Conservation (phyloP, 345 rosid species). For the Eucalyptus camaldulensis region DNA sequence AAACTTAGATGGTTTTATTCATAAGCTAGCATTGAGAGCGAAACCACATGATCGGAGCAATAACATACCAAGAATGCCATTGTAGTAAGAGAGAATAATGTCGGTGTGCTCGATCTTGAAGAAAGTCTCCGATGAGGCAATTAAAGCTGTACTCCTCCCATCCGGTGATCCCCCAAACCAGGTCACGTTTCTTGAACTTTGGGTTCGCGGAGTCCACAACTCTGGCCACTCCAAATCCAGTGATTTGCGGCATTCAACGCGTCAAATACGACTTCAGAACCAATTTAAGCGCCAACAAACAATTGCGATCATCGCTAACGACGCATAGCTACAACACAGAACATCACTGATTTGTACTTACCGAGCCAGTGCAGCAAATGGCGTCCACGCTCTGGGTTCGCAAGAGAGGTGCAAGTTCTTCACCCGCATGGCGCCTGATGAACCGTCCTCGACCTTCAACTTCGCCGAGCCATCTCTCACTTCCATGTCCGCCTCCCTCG, state of each 20-base stretch:
- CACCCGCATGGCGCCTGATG: slow-evolving; percentile 10
- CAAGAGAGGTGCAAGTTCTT: slow-evolving; percentile 51
- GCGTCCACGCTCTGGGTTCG: slow-evolving; percentile 31
- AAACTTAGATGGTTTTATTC: neutral
- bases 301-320: too few species aligned
- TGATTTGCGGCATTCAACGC: neutral
- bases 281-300: neutral
- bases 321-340: neutral
- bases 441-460: slow-evolving; percentile 5
- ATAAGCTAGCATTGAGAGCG: neutral
- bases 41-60: neutral
- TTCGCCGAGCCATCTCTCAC: slow-evolving; percentile 4
- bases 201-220: neutral
- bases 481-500: slow-evolving; percentile 23
- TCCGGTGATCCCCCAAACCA: neutral
- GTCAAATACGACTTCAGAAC: neutral
- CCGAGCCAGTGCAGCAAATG: neutral
- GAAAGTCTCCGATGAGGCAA: neutral
- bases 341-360: neutral
- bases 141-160: neutral
- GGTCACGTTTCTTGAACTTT: neutral
- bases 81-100: slow-evolving; percentile 1
- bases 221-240: neutral
- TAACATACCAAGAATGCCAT: neutral
- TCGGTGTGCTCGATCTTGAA: neutral